These are phyloP conservation scores for Magnusiomyces starmeri DNA, from an alignment of 1,139 yeast genomes.

Conservation along the genomic window DNA sequence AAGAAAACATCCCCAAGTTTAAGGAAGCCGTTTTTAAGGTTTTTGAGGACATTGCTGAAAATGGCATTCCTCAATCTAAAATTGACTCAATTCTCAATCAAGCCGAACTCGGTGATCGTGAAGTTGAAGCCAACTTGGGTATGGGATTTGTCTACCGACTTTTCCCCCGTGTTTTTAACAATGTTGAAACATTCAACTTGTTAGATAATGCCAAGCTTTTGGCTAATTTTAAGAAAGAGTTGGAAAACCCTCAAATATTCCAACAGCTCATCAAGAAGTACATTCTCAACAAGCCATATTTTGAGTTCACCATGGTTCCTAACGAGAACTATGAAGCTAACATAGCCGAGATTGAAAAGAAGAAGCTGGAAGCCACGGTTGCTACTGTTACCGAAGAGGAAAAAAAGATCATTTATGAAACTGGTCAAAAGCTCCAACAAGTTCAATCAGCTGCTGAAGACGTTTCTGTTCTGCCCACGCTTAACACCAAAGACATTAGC, in stretches of 20 bases:
- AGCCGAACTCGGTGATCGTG: constrained; percentile 73
- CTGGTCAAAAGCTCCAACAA: constrained; percentile 53
- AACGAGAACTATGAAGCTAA: constrained; percentile 44
- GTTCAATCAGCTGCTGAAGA: constrained; percentile 68
- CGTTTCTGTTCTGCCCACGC: constrained; percentile 69
- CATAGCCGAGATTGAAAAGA: constrained; percentile 49
- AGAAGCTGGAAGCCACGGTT: constrained; percentile 43
- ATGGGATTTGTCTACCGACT: constrained; percentile 65
- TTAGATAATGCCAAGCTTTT: constrained; percentile 61
- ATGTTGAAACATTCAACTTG: constrained; percentile 58
- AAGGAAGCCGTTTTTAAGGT: constrained; percentile 41
- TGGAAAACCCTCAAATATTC: constrained; percentile 49
- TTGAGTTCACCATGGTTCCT: constrained; percentile 75
- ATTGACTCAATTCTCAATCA: constrained; percentile 85
- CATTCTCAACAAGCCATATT: constrained; percentile 48
- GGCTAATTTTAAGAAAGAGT: constrained; percentile 53
- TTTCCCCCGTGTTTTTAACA: constrained; percentile 79
- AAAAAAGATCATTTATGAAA: constrained; percentile 46
- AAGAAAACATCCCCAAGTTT: constrained; percentile 41
- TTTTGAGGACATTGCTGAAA: constrained; percentile 30
- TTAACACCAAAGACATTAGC: constrained; percentile 66
- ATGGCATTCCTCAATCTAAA: constrained; percentile 51
- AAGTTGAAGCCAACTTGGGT: constrained; percentile 88
- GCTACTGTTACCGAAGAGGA: constrained; percentile 48
- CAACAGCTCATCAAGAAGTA: constrained; percentile 49